A percentile compares a stretch with the other conserved stretches of the same genome.
These are phyloP conservation scores for Dentipellis fragilis DNA, from an alignment of 768 basidiomycete genomes.

Conservation along the genomic window DNA sequence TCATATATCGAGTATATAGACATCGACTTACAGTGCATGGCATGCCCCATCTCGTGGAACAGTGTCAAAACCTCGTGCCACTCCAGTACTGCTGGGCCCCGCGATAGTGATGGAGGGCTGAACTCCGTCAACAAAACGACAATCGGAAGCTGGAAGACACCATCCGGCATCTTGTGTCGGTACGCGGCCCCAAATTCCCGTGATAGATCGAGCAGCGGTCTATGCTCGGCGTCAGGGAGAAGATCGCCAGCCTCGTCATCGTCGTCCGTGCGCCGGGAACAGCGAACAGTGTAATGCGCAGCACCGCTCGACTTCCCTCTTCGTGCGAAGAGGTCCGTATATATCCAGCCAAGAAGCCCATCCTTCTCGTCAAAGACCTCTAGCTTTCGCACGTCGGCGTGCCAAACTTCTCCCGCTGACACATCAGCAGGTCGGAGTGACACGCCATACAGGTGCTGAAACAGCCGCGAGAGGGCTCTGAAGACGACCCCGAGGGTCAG, in stretches of 20 bases:
- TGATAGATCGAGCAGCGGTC: conserved; percentile 28
- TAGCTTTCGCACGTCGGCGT: conserved; percentile 78
- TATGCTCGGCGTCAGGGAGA: conserved; percentile 26
- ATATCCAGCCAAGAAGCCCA: conserved; percentile 89
- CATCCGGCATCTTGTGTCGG: conserved; percentile 48
- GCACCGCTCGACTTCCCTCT: conserved; percentile 83
- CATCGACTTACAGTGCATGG: conserved; percentile 87
- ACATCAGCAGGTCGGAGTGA: conserved; percentile 63
- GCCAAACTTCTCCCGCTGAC: conserved; percentile 80
- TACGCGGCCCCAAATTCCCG: conserved; percentile 56
- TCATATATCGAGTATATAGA: background rate
- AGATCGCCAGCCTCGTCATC: conserved; percentile 74
- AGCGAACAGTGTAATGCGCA: conserved; percentile 96
- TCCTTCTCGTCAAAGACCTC: conserved; percentile 86
- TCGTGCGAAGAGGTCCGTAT: conserved; percentile 83
- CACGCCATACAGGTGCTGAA: conserved; percentile 82
- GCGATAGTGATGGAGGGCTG: conserved; percentile 39
- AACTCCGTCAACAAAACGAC: conserved; percentile 92
- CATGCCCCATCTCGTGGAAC: conserved; percentile 99
- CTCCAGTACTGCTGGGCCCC: conserved; percentile 63
- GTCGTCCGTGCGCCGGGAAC: conserved; percentile 85
- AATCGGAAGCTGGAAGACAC: conserved; percentile 79
- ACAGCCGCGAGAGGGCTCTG: conserved; percentile 83
- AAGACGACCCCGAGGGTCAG: conserved; percentile 87
- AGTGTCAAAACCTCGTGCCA: conserved; percentile 94